Base-by-base conservation (phyloP, 2,329 filamentous ascomycete species). In the Hawksworthiomyces lignivorus region DNA sequence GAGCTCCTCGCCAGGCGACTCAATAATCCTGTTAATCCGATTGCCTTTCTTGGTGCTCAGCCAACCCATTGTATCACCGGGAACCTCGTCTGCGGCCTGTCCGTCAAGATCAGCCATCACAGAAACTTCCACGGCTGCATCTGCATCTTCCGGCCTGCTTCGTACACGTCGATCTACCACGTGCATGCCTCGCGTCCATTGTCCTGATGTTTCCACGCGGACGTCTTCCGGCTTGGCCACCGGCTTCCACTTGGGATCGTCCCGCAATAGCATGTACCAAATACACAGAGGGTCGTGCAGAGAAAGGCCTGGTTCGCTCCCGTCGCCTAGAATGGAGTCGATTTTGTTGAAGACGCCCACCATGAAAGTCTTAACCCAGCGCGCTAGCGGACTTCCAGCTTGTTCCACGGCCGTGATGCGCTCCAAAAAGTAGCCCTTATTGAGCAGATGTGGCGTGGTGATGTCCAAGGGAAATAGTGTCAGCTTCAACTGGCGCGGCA, bases 121-220 rank as follows among this genome's bases (percentile, higher is more conserved):
- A 26, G 2, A 28, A 50, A 54, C 26, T 50, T 57, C 41, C 53
- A 59, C 22, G 53, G 48, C 48, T 53, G 56, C 43, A 39, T 55
- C 51, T 22, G 24, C 43, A 11, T 68, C 67, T 10, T 63, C 70
- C 6, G 68, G 69, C 56, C 77, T 77, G 48, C 65, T 68, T 41
- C 78, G 65, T 28, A 65, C 63, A 33, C 92, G 74, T 27, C 79
- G 72, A 67, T 98, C 92, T 30, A 88, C 69, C 24, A 97, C 73
- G 56, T 88, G 89, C 81, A 92, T 89, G 2, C 92, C 90, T 43
- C 87, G 73, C 34, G 89, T 94, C 92, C 92, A 98, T 67, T 97
- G 92, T 2, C 90, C 92, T 3, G 76, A 68, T 0, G 88, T 94
- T 65, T 98, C 92, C 30, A 98, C 70, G 17, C 92, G 75, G 43